These are phyloP conservation scores for Boletus tomentosulus DNA, from an alignment of 768 basidiomycete genomes.

Conservation along the genomic window DNA sequence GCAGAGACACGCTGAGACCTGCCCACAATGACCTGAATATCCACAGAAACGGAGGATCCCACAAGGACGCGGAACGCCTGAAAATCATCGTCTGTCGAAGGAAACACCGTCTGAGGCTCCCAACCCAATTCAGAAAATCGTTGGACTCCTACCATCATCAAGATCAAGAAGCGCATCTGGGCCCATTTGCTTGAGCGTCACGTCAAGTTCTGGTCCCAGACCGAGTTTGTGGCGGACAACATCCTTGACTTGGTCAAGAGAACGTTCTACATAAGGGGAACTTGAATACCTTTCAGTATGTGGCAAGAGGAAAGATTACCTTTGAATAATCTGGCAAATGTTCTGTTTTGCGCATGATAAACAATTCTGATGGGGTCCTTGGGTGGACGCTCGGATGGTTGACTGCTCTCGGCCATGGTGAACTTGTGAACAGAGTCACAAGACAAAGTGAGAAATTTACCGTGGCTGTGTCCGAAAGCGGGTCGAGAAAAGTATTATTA, in stretches of 20 bases:
- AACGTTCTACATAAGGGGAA: slow-evolving; percentile 43
- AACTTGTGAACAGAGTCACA: background rate
- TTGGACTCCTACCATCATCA: slow-evolving; percentile 59
- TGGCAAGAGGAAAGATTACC: slow-evolving; percentile 23
- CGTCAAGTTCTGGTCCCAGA: slow-evolving; percentile 34
- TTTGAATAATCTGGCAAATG: slow-evolving; percentile 41
- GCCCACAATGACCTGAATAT: slow-evolving; percentile 33
- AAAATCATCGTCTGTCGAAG: slow-evolving; percentile 66
- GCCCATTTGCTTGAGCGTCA: slow-evolving; percentile 51
- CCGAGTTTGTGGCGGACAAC: slow-evolving; percentile 61
- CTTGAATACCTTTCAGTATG: slow-evolving; percentile 3
- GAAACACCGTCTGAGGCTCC: slow-evolving; percentile 1
- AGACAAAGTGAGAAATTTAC: too few relatives aligned
- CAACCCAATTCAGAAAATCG: background rate
- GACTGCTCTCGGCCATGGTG: slow-evolving; percentile 11
- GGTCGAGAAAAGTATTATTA: too few relatives aligned
- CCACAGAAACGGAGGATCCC: slow-evolving; percentile 32
- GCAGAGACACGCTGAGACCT: background rate
- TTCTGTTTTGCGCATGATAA: slow-evolving; percentile 32
- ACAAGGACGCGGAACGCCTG: slow-evolving; percentile 60
- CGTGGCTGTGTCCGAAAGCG: too few relatives aligned
- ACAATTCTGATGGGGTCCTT: slow-evolving; percentile 29
- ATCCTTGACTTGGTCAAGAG: slow-evolving; percentile 53
- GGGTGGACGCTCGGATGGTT: background rate
- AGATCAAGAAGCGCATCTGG: slow-evolving; percentile 54